A percentile compares a stretch with the other conserved stretches of the same genome.
phyloP scores from a whole-genome alignment of 2,329 filamentous ascomycete species.

The Dactylellina drechsleri region DNA sequence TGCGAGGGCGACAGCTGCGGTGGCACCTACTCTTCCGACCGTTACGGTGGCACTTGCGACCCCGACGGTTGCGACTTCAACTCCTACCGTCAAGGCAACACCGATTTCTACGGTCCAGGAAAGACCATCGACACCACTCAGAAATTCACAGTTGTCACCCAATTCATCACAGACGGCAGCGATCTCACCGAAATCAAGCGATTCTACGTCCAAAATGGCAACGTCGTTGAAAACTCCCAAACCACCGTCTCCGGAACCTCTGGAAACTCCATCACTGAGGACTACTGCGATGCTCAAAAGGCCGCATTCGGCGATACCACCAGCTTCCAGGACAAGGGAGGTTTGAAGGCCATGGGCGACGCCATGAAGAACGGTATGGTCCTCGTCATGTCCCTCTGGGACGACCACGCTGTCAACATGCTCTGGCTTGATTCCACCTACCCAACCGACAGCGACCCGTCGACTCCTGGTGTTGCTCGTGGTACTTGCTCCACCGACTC shows the following conservation, averaged over 20 bases:
- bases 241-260: constrained; percentile 62
- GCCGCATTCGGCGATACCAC: constrained; percentile 45
- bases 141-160: constrained; percentile 62
- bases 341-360: constrained; percentile 49
- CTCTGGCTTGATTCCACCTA: constrained; percentile 70
- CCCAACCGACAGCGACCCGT: constrained; percentile 63
- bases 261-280: constrained; percentile 60
- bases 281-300: constrained; percentile 51
- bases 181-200: constrained; percentile 60
- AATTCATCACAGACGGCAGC: constrained; percentile 61
- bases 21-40: constrained; percentile 59
- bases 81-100: constrained; percentile 60
- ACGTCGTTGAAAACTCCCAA: constrained; percentile 61
- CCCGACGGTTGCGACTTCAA: constrained; percentile 62
- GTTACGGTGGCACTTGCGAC: constrained; percentile 60
- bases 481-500: constrained; percentile 68
- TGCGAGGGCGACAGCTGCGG: constrained; percentile 59
- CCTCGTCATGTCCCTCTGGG: constrained; percentile 61
- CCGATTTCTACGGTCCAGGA: constrained; percentile 62
- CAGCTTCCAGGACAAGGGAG: constrained; percentile 51
- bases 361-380: constrained; percentile 55
- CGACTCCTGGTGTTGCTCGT: constrained; percentile 66
- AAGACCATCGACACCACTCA: constrained; percentile 61
- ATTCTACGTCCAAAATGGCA: constrained; percentile 61
- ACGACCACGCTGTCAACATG: constrained; percentile 70